phyloP scores from a whole-genome alignment of 441 rosid genomes.

The Gossypium davidsonii region DNA sequence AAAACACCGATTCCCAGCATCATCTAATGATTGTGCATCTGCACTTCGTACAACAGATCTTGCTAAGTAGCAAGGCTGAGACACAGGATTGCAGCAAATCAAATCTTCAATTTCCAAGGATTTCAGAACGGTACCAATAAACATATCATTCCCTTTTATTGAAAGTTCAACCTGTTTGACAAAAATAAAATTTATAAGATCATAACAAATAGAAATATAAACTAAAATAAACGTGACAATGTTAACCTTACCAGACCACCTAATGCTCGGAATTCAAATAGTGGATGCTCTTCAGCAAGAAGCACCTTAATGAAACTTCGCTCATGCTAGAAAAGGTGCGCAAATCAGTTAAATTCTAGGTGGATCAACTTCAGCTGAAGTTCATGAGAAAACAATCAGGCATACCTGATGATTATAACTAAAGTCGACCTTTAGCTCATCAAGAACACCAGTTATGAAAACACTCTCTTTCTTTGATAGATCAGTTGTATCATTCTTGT shows the following conservation, averaged over 20 bases:
- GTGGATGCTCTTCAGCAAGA: constrained; percentile 66
- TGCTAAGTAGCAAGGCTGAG: constrained; percentile 68
- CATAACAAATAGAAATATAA: constrained; percentile 15
- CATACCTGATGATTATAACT: constrained; percentile 63
- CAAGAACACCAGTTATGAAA: constrained; percentile 80
- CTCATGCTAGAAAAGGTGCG: constrained; percentile 41
- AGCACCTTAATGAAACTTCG: constrained; percentile 62
- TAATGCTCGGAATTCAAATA: constrained; percentile 82
- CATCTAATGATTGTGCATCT: constrained; percentile 38
- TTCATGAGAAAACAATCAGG: constrained; percentile 12
- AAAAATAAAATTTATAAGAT: constrained; percentile 14
- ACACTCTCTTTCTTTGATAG: constrained; percentile 52
- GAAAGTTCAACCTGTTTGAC: constrained; percentile 75
- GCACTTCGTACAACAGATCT: constrained; percentile 69
- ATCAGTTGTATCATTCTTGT: constrained; percentile 32
- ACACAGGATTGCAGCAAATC: constrained; percentile 43
- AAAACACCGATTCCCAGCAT: constrained; percentile 28
- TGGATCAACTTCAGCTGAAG: constrained; percentile 14
- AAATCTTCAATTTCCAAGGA: constrained; percentile 97
- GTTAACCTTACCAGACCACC: constrained; percentile 80
- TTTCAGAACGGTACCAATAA: constrained; percentile 79
- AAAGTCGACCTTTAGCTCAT: constrained; percentile 82
- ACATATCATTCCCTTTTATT: constrained; percentile 67
- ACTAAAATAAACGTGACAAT: constrained; percentile 12
- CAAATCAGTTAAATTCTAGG: constrained; percentile 28